phyloP scores from a whole-genome alignment of 2,329 filamentous ascomycete genomes.

The Pseudogymnoascus sp. region DNA sequence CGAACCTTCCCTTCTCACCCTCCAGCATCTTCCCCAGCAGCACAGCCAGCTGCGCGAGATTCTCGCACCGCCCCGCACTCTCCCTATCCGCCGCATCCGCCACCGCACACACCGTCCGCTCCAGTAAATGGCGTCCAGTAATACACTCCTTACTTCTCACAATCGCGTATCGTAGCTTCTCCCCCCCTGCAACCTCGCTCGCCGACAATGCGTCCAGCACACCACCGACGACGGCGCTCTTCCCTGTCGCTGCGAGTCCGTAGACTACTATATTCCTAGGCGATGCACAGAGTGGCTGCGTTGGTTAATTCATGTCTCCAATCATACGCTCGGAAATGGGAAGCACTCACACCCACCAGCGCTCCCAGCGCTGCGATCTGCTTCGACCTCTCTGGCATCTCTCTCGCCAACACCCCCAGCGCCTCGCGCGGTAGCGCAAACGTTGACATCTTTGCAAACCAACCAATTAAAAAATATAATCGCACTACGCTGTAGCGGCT shows the following conservation, averaged over 20 bases:
- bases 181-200: conserved; percentile 38
- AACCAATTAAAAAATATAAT: background rate
- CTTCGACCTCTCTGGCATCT: conserved; percentile 1
- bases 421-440: conserved; percentile 1
- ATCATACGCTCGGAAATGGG: background rate
- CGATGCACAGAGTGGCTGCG: conserved; percentile 8
- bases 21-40: conserved; percentile 58
- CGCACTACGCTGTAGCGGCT: background rate
- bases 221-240: conserved; percentile 60
- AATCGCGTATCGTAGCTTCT: conserved; percentile 46
- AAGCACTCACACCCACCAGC: background rate
- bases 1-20: conserved; percentile 49
- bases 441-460: background rate
- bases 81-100: conserved; percentile 42
- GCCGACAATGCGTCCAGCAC: conserved; percentile 44
- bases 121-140: conserved; percentile 67
- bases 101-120: conserved; percentile 57
- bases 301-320: background rate
- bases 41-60: conserved; percentile 65
- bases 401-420: background rate
- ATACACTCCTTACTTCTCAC: conserved; percentile 69
- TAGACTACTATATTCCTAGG: conserved; percentile 62
- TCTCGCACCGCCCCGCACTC: conserved; percentile 63
- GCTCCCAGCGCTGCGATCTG: background rate
- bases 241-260: conserved; percentile 80